Evolutionary conservation across 768 basidiomycete genomes (phyloP).

Genomic region (Pleurotus salmoneostramineus): DNA sequence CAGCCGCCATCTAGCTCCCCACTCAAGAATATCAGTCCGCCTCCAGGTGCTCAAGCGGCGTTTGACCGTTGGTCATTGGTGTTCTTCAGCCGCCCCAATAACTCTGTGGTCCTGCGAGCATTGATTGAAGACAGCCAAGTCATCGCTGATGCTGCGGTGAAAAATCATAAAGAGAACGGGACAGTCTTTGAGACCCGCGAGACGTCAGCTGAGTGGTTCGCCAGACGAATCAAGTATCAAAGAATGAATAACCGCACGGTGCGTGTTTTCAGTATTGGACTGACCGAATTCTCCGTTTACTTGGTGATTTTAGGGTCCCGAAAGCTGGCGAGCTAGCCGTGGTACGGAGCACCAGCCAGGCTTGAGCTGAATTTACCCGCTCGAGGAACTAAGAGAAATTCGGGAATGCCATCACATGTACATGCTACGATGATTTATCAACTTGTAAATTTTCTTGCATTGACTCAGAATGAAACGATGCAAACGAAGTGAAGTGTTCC

Average conservation of each 20-base stretch:
- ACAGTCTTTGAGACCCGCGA: slow-evolving; percentile 28
- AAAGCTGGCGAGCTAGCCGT: slow-evolving; percentile 43
- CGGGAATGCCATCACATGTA: too few species aligned
- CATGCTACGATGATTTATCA: too few species aligned
- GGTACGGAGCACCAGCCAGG: slow-evolving; percentile 31
- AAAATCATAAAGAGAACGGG: slow-evolving; percentile 22
- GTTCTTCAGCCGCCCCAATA: slow-evolving; percentile 62
- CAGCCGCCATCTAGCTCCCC: background rate
- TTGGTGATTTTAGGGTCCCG: slow-evolving; percentile 41
- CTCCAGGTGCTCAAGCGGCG: slow-evolving; percentile 52
- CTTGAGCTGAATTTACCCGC: background rate
- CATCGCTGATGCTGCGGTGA: slow-evolving; percentile 39
- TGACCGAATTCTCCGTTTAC: too few species aligned
- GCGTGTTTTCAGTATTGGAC: too few species aligned
- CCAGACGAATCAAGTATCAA: slow-evolving; percentile 39
- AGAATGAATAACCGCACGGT: slow-evolving; percentile 40
- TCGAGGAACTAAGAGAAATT: background rate
- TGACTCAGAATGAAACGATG: too few species aligned
- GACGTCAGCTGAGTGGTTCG: slow-evolving; percentile 41
- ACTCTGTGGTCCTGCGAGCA: slow-evolving; percentile 46
- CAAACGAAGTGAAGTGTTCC: too few species aligned
- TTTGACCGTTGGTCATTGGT: slow-evolving; percentile 64
- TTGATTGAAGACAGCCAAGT: slow-evolving; percentile 46
- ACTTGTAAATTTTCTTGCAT: too few species aligned
- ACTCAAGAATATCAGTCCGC: slow-evolving; percentile 38